Conservation (phyloP, 352 stramenopile genomes). For the Phytophthora quininea region DNA sequence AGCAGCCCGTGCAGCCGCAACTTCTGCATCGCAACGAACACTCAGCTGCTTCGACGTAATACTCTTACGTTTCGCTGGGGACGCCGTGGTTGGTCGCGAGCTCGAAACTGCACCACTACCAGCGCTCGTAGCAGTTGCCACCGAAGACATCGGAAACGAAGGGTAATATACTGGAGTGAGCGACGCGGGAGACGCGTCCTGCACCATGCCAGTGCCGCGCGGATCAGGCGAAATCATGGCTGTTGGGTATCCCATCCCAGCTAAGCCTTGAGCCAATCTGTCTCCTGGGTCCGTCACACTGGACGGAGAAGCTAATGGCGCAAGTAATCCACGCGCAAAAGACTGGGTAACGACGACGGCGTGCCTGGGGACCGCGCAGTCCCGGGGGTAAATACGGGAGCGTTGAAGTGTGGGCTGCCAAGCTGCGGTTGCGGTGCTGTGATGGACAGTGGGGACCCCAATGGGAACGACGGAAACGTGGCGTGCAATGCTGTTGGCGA, state of each 20-base stretch:
- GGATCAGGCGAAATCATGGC: conserved; percentile 33
- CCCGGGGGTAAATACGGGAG: conserved; percentile 38
- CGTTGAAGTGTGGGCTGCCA: conserved; percentile 41
- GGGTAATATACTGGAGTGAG: conserved; percentile 58
- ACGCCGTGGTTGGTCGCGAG: conserved; percentile 28
- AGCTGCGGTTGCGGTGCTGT: conserved; percentile 44
- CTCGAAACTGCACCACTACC: neutral
- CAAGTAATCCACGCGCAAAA: conserved; percentile 49
- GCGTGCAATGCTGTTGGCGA: conserved; percentile 29
- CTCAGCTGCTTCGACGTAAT: conserved; percentile 77
- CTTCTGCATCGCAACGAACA: conserved; percentile 42
- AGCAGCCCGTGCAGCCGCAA: conserved; percentile 43
- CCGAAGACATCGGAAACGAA: conserved; percentile 30
- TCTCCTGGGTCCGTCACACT: conserved; percentile 28
- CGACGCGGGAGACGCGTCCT: conserved; percentile 45
- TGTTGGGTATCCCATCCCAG: conserved; percentile 31
- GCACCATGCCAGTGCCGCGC: conserved; percentile 24
- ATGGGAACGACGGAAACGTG: conserved; percentile 39
- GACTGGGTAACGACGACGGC: conserved; percentile 50
- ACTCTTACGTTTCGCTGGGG: conserved; percentile 77
- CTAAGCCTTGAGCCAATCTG: conserved; percentile 21
- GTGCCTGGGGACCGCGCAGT: conserved; percentile 30
- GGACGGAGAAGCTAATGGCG: conserved; percentile 42
- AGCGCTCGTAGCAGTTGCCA: conserved; percentile 10
- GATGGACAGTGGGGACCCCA: conserved; percentile 49